Base-by-base conservation (phyloP, 495 filamentous ascomycete species). In the Penicillium cataractarum region DNA sequence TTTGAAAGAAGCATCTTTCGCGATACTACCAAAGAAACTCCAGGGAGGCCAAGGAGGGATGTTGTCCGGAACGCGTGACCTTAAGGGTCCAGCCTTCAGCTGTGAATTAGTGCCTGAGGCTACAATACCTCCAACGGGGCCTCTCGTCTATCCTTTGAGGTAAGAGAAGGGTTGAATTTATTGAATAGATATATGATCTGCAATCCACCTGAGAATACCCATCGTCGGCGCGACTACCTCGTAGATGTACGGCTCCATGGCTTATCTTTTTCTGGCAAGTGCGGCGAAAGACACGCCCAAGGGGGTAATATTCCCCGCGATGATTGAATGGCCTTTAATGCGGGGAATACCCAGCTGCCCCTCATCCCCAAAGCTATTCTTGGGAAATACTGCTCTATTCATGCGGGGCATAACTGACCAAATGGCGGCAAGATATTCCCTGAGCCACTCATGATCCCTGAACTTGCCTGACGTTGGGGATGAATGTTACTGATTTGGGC, bases 261-360 rank as follows among this genome's bases (percentile, higher is more conserved):
- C 27, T 7, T 9, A 24, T 13, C 40, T 49, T 17, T n/a, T 57
- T 50, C 13, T 17, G 33, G 44, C 29, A 62, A 52, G 21, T 33
- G 39, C 42, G 40, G 52, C 44, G 60, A 62, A 37, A 4, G 7
- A 42, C 19, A 19, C 19, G 37, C 53, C 15, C 22, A 27, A 51
- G 13, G 15, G 24, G 31, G 53, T 17, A 62, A 10, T 32, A 42
- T 56, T 62, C 44, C 53, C 60, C 60, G 60, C 8, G 31, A 1
- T 0, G 22, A 42, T n/a, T 13, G 17, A 32, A 7, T 44, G n/a
- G 13, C 29, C 39, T 12, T 37, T 19, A 13, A 39, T 59, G 58
- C 49, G 60, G 60, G 42, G 60, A 56, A 29, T 4, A 6, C 24
- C 0, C 8, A 21, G 31, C 44, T 52, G 4, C 24, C 54, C 60